Conservation (phyloP, 1,284 basidiomycete species). For the Sanghuangporus sanghuang region DNA sequence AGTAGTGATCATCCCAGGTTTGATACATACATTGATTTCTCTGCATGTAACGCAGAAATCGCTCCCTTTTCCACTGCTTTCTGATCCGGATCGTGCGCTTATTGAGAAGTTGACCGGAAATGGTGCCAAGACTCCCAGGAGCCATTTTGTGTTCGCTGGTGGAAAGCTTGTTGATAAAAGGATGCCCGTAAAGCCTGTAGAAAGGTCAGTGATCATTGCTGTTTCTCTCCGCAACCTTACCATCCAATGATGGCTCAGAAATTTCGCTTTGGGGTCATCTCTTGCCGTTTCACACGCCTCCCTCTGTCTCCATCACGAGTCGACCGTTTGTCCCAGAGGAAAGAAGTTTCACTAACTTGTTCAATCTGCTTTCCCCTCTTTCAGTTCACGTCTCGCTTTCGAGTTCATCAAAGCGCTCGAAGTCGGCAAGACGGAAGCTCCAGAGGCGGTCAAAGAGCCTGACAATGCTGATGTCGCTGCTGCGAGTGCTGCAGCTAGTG, state of each 20-base stretch:
- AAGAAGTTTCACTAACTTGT: background rate
- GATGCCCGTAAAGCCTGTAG: slow-evolving; percentile 77
- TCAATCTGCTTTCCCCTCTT: background rate
- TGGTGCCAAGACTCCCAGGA: slow-evolving; percentile 79
- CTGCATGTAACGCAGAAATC: slow-evolving; percentile 55
- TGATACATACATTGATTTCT: background rate
- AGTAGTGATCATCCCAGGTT: slow-evolving; percentile 8
- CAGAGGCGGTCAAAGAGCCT: background rate
- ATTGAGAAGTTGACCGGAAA: slow-evolving; percentile 78
- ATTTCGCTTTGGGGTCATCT: background rate
- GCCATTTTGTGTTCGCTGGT: slow-evolving; percentile 87
- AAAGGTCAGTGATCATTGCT: slow-evolving; percentile 49
- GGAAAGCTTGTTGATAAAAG: slow-evolving; percentile 81
- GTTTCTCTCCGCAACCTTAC: background rate
- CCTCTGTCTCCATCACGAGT: background rate
- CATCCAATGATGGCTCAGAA: background rate
- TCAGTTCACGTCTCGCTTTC: slow-evolving; percentile 35
- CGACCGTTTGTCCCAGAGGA: background rate
- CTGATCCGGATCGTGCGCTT: slow-evolving; percentile 77
- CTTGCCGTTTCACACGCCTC: background rate
- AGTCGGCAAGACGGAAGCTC: background rate
- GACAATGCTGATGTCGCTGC: slow-evolving; percentile 7
- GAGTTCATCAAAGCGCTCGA: slow-evolving; percentile 34
- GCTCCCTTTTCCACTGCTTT: slow-evolving; percentile 81
- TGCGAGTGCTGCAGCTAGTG: slow-evolving; percentile 3